A percentile compares a stretch with the other conserved stretches of the same genome.
phyloP scores from a whole-genome alignment of 1,284 basidiomycete species.

The Amylostereum chailletii region DNA sequence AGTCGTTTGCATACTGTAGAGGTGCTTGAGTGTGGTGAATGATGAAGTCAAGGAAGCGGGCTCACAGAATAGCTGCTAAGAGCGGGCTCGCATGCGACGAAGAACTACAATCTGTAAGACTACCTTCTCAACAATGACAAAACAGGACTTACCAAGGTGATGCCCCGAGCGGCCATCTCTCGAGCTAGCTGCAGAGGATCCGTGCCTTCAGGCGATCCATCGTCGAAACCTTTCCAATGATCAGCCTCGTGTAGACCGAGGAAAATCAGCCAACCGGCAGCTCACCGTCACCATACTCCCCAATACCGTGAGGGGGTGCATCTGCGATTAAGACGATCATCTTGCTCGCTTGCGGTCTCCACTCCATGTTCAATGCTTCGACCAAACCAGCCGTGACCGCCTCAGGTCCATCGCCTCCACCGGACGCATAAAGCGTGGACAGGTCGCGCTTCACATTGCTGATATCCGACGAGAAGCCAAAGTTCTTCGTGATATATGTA shows the following conservation, averaged over 20 bases:
- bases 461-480: slow-evolving; percentile 92
- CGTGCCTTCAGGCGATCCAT: slow-evolving; percentile 86
- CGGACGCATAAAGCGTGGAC: slow-evolving; percentile 81
- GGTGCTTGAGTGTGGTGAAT: slow-evolving; percentile 17
- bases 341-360: slow-evolving; percentile 85
- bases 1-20: slow-evolving; percentile 82
- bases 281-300: slow-evolving; percentile 87
- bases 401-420: slow-evolving; percentile 97
- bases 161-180: slow-evolving; percentile 84
- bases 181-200: slow-evolving; percentile 88
- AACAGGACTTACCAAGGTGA: slow-evolving; percentile 64
- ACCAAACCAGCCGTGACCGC: slow-evolving; percentile 93
- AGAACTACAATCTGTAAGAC: slow-evolving; percentile 53
- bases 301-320: slow-evolving; percentile 94
- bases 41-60: slow-evolving; percentile 10
- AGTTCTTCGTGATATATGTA: slow-evolving; percentile 87
- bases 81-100: slow-evolving; percentile 97
- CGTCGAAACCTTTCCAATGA: slow-evolving; percentile 64
- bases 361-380: slow-evolving; percentile 83
- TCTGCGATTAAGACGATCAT: slow-evolving; percentile 96
- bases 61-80: slow-evolving; percentile 86
- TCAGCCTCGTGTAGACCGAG: slow-evolving; percentile 10
- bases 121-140: neutral
- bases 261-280: slow-evolving; percentile 4
- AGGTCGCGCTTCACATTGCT: slow-evolving; percentile 81